Conservation (phyloP, 208 protist genomes). For the Blechomonas ayalai region DNA sequence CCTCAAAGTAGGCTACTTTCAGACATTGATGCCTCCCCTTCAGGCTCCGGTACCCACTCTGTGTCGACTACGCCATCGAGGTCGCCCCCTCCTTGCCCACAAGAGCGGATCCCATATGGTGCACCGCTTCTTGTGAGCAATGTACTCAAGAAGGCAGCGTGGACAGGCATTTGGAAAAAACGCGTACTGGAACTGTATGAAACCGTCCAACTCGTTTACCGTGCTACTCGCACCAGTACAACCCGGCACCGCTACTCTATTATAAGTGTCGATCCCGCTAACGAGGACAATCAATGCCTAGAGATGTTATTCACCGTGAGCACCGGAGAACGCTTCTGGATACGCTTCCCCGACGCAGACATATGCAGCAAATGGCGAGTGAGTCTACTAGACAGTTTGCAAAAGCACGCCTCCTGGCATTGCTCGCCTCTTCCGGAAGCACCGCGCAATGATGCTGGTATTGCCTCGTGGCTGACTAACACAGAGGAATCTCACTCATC, state of each 20-base stretch:
- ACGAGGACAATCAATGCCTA: conserved; percentile 3
- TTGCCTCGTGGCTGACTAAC: conserved; percentile 4
- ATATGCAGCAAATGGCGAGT: conserved; percentile 39
- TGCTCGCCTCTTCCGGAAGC: conserved; percentile 31
- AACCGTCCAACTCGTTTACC: conserved; percentile 43
- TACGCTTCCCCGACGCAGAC: conserved; percentile 31
- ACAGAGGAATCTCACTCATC: neutral
- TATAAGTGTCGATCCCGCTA: conserved; percentile 30
- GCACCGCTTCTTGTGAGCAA: conserved; percentile 20
- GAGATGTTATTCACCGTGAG: conserved; percentile 52
- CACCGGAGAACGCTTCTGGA: conserved; percentile 58
- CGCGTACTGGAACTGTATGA: conserved; percentile 52
- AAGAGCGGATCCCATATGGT: too few species aligned
- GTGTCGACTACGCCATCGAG: too few species aligned
- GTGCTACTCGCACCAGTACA: conserved; percentile 8
- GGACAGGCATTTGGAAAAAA: conserved; percentile 50
- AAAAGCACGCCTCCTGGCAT: conserved; percentile 36
- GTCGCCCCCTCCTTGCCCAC: too few species aligned
- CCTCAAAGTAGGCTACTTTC: too few species aligned
- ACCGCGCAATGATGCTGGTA: conserved; percentile 1
- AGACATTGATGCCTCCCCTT: too few species aligned
- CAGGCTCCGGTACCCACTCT: too few species aligned
- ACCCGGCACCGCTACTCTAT: conserved; percentile 45
- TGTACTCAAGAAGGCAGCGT: conserved; percentile 56
- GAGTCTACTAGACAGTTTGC: conserved; percentile 22